Evolutionary conservation across 345 rosid genomes (phyloP), one percentile per base, ranked within the genome.

Genomic region (Syzygium oleosum): DNA sequence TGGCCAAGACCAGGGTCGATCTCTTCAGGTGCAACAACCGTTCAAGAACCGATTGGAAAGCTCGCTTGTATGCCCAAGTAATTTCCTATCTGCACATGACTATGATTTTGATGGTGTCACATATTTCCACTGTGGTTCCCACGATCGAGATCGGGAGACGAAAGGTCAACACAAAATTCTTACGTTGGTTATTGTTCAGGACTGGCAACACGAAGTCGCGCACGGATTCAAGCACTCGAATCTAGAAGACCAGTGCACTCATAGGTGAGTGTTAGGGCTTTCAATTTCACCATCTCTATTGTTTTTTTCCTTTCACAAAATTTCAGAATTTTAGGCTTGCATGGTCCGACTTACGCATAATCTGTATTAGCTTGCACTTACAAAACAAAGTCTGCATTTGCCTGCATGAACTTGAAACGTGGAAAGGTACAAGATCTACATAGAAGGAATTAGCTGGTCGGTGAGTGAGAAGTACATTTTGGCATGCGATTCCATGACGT

Each of bases 371-470:
- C 14, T 21, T 34, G 80, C 80, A 9, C 5, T 68, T 34, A 34
- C 9, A 38, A 68, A 68, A 68, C 46, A 68, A 68, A 34, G 19
- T 19, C 80, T 68, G 4, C 1, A 19, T 34, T 68, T 68, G 80
- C 46, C 7, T 46, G 14, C 25, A 2, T 29, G 85, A 16, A 53
- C 52, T 95, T 73, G 86, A 83, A 79, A 85, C 65, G 88, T 78
- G 22, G 38, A 85, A 51, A 93, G 94, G 88, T 93, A 93, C 85
- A 93, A 93, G 87, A 91, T 93, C 68, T 92, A 93, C 34, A 84
- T 93, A 79, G 94, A 93, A 89, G 95, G 95, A 52, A 79, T 85
- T 25, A 90, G 90, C 4, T 93, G 94, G 95, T 93, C 95, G 5
- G 94, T 92, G 84, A 92, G 94, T 29, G 91, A 90, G 87, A 93